Evolutionary conservation across 768 basidiomycete species (phyloP).

Genomic region (Leccinellum luteum): DNA sequence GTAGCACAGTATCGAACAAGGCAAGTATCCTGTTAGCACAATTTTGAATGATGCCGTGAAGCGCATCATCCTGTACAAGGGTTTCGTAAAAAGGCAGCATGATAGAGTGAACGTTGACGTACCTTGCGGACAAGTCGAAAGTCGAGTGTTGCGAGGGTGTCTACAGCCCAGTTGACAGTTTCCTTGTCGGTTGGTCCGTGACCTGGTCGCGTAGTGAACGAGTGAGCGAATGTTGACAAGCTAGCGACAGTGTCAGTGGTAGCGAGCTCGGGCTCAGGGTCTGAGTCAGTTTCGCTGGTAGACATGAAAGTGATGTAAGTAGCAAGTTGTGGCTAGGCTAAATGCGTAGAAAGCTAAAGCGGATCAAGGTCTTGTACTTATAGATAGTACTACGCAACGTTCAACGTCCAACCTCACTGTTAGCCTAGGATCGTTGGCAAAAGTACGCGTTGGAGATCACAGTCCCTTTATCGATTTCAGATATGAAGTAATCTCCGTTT

Average conservation of each 20-base stretch:
- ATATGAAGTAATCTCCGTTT: conserved; percentile 54
- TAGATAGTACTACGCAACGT: neutral
- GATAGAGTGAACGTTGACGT: neutral
- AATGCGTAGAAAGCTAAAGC: neutral
- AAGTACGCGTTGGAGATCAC: too few species aligned
- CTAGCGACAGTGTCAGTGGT: conserved; percentile 14
- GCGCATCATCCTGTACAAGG: conserved; percentile 29
- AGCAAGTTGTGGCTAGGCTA: neutral
- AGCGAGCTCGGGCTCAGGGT: conserved; percentile 38
- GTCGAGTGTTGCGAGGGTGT: conserved; percentile 26
- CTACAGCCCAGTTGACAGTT: conserved; percentile 24
- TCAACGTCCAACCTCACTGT: neutral
- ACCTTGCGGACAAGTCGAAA: conserved; percentile 32
- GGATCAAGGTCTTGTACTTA: neutral
- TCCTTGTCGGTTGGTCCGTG: neutral
- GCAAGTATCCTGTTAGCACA: conserved; percentile 34
- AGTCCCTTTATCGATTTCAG: conserved; percentile 56
- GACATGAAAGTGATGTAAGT: conserved; percentile 23
- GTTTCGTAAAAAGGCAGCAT: neutral
- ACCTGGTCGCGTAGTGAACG: conserved; percentile 10
- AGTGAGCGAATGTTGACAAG: conserved; percentile 18
- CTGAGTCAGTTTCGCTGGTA: conserved; percentile 57
- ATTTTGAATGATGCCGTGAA: conserved; percentile 34
- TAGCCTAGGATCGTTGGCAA: neutral
- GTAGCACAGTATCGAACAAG: conserved; percentile 29